phyloP scores from a whole-genome alignment of 805 yeast species.

The Vanderwaltozyma verrucispora region DNA sequence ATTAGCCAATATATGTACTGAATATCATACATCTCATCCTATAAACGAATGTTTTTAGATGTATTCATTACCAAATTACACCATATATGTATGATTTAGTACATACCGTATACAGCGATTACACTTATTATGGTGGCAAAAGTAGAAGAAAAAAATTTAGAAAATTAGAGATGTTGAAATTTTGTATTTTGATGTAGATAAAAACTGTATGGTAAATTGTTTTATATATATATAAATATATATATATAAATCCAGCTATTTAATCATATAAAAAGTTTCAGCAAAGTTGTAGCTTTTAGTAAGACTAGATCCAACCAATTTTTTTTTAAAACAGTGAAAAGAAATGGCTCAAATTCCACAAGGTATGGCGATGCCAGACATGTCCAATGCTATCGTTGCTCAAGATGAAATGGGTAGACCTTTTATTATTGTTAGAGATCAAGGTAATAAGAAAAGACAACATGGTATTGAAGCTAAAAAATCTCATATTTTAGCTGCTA shows the following conservation, averaged over 20 bases:
- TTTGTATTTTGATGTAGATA: too few relatives aligned
- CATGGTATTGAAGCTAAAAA: constrained; percentile 74
- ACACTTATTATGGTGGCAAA: too few relatives aligned
- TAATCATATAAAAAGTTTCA: not conserved
- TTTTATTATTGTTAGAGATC: constrained; percentile 90
- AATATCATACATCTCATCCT: too few relatives aligned
- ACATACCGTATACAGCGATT: too few relatives aligned
- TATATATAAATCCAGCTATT: not conserved
- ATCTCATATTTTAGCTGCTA: constrained; percentile 88
- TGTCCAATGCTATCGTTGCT: constrained; percentile 97
- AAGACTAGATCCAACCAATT: too few relatives aligned
- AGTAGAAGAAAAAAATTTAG: not conserved
- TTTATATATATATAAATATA: not conserved
- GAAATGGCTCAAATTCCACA: constrained; percentile 11
- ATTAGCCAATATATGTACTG: too few relatives aligned
- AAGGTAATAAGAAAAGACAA: constrained; percentile 49
- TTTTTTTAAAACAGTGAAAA: too few relatives aligned
- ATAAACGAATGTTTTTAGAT: too few relatives aligned
- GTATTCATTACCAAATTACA: too few relatives aligned
- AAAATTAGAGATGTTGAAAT: not conserved
- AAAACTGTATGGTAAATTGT: not conserved
- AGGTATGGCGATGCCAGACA: constrained; percentile 59
- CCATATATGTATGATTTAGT: too few relatives aligned
- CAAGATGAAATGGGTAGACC: constrained; percentile 99
- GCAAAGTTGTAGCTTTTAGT: too few relatives aligned